These are phyloP conservation scores for Beauveria scarabaeidicola DNA, from an alignment of 2,329 filamentous ascomycete species.

Conservation along the genomic window DNA sequence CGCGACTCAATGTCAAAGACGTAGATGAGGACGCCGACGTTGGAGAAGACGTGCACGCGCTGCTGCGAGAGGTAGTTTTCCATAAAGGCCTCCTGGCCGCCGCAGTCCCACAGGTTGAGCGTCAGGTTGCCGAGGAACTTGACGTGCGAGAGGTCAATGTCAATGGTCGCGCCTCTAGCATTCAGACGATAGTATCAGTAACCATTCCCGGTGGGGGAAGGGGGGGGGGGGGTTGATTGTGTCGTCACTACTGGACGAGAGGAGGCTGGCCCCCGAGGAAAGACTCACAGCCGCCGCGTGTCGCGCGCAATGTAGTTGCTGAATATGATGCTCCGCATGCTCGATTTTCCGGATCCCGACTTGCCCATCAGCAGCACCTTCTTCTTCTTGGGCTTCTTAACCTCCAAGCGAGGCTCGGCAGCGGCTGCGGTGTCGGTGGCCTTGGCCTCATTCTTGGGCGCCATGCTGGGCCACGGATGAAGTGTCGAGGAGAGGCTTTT, in stretches of 20 bases:
- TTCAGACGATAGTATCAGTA: background rate
- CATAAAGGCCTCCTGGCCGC: slow-evolving; percentile 97
- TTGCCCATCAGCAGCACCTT: slow-evolving; percentile 90
- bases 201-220: background rate
- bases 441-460: slow-evolving; percentile 25
- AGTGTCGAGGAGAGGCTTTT: background rate
- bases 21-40: slow-evolving; percentile 95
- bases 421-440: slow-evolving; percentile 19
- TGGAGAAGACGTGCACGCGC: slow-evolving; percentile 91
- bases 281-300: slow-evolving; percentile 64
- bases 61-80: slow-evolving; percentile 97
- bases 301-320: slow-evolving; percentile 98
- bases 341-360: slow-evolving; percentile 94
- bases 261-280: background rate
- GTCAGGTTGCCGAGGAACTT: slow-evolving; percentile 98
- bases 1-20: slow-evolving; percentile 98
- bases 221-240: background rate
- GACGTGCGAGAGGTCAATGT: slow-evolving; percentile 96
- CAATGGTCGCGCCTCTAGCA: slow-evolving; percentile 79
- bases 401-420: slow-evolving; percentile 36
- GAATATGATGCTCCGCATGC: slow-evolving; percentile 98
- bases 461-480: slow-evolving; percentile 17
- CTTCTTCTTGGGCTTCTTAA: slow-evolving; percentile 71
- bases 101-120: slow-evolving; percentile 97
- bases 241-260: background rate